Conservation (phyloP, 208 protist species). For the Leishmania mexicana region DNA sequence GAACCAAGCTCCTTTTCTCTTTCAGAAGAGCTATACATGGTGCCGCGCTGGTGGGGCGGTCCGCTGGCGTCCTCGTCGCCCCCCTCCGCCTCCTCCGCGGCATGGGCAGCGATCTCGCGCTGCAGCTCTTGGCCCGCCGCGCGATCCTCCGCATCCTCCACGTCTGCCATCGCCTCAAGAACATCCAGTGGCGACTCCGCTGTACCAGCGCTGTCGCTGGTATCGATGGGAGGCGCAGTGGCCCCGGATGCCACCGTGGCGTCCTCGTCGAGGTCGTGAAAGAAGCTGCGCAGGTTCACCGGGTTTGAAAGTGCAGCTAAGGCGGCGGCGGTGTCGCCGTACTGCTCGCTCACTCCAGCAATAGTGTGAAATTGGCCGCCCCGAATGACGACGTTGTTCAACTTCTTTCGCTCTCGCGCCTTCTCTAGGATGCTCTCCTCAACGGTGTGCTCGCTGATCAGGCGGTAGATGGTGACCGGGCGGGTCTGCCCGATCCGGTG, state of each 20-base stretch:
- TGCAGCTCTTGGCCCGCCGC: slow-evolving; percentile 58
- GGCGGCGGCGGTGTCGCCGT: slow-evolving; percentile 70
- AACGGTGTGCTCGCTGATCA: slow-evolving; percentile 95
- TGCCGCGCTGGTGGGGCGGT: background rate
- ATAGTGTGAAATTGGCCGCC: slow-evolving; percentile 92
- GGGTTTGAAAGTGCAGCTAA: slow-evolving; percentile 71
- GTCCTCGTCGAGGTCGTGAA: slow-evolving; percentile 89
- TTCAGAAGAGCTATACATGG: background rate
- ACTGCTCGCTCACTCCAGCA: slow-evolving; percentile 54
- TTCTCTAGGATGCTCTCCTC: slow-evolving; percentile 97
- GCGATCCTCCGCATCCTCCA: slow-evolving; percentile 86
- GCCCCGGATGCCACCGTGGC: slow-evolving; percentile 42
- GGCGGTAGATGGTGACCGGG: slow-evolving; percentile 96
- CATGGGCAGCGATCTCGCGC: slow-evolving; percentile 60
- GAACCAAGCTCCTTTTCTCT: background rate
- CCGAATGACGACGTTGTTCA: slow-evolving; percentile 96
- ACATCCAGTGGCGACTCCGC: slow-evolving; percentile 32
- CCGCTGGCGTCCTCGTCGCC: slow-evolving; percentile 33
- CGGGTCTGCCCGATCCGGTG: slow-evolving; percentile 98
- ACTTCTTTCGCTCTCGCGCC: slow-evolving; percentile 93
- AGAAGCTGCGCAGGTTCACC: slow-evolving; percentile 84
- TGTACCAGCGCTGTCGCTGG: background rate
- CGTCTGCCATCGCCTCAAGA: slow-evolving; percentile 57
- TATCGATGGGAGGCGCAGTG: background rate
- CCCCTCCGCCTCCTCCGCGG: slow-evolving; percentile 51